Evolutionary conservation across 1,139 yeast species (phyloP).

Genomic region (Lodderomyces pseudojiufengensis): DNA sequence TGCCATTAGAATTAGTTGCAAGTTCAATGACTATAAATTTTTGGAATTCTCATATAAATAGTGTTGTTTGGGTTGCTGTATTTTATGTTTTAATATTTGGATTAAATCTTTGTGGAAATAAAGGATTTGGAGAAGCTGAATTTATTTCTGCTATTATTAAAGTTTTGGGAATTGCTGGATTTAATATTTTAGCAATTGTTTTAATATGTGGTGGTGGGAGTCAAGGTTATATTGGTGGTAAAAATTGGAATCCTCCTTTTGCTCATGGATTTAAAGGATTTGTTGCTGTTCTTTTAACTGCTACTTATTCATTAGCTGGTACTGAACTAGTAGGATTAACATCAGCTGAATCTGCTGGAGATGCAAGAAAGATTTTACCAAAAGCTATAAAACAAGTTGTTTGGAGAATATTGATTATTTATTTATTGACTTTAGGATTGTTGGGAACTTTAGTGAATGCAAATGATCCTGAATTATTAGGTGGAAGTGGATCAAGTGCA

Average conservation of each 20-base stretch:
- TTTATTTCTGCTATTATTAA: conserved; percentile 58
- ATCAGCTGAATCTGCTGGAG: conserved; percentile 34
- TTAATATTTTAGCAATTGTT: conserved; percentile 65
- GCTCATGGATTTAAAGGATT: conserved; percentile 59
- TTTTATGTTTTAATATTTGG: conserved; percentile 55
- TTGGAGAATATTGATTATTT: conserved; percentile 40
- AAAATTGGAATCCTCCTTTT: conserved; percentile 58
- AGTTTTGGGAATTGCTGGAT: conserved; percentile 61
- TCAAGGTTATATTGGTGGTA: conserved; percentile 53
- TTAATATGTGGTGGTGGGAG: conserved; percentile 65
- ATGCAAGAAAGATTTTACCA: conserved; percentile 39
- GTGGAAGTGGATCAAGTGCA: conserved; percentile 25
- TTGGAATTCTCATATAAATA: conserved; percentile 55
- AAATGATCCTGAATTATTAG: conserved; percentile 26
- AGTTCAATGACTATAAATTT: conserved; percentile 63
- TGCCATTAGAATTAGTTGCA: conserved; percentile 71
- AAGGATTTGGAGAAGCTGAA: conserved; percentile 68
- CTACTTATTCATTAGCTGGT: conserved; percentile 44
- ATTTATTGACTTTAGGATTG: conserved; percentile 39
- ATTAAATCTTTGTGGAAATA: conserved; percentile 58
- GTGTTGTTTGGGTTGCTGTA: conserved; percentile 67
- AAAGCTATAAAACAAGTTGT: conserved; percentile 43
- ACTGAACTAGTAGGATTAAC: conserved; percentile 44
- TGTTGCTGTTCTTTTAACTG: conserved; percentile 37
- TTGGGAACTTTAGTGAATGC: conserved; percentile 41